Conservation (phyloP, 1,284 basidiomycete genomes). For the Leccinum solheimii region DNA sequence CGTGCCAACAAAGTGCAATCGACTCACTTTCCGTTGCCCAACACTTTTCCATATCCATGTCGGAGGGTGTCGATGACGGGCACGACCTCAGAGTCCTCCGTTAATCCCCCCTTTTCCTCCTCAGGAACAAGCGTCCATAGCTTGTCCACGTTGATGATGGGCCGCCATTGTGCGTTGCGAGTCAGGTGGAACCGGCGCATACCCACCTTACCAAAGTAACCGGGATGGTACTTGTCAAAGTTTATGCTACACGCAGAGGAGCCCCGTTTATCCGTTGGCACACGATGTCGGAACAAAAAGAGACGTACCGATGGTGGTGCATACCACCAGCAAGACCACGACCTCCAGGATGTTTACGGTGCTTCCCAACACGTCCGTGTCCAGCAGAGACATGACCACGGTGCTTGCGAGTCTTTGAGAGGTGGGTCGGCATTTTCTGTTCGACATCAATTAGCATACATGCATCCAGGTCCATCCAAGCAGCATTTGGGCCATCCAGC, state of each 20-base stretch:
- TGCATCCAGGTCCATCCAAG: slow-evolving; percentile 36
- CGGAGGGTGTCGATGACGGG: slow-evolving; percentile 89
- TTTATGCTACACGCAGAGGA: slow-evolving; percentile 57
- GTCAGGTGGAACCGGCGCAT: slow-evolving; percentile 98
- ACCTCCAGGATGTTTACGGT: slow-evolving; percentile 99
- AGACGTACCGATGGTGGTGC: slow-evolving; percentile 94
- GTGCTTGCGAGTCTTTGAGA: slow-evolving; percentile 97
- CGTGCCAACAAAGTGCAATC: background rate
- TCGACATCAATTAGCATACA: slow-evolving; percentile 33
- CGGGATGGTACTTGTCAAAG: slow-evolving; percentile 95
- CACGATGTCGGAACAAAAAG: background rate
- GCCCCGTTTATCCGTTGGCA: background rate
- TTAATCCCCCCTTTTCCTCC: slow-evolving; percentile 74
- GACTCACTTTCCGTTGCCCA: slow-evolving; percentile 82
- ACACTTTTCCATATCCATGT: slow-evolving; percentile 89
- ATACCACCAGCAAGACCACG: slow-evolving; percentile 99
- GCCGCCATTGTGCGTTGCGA: slow-evolving; percentile 88
- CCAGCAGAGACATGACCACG: slow-evolving; percentile 98
- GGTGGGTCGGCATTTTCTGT: slow-evolving; percentile 87
- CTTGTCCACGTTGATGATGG: slow-evolving; percentile 97
- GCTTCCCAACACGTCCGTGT: slow-evolving; percentile 99
- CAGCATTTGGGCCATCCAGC: slow-evolving; percentile 48
- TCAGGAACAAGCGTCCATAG: slow-evolving; percentile 80
- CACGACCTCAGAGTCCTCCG: slow-evolving; percentile 72
- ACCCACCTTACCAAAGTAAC: slow-evolving; percentile 99